Evolutionary conservation across 2,329 filamentous ascomycete species (phyloP), one percentile per base, ranked within the genome.

Genomic region (Aureobasidium leucospermi): DNA sequence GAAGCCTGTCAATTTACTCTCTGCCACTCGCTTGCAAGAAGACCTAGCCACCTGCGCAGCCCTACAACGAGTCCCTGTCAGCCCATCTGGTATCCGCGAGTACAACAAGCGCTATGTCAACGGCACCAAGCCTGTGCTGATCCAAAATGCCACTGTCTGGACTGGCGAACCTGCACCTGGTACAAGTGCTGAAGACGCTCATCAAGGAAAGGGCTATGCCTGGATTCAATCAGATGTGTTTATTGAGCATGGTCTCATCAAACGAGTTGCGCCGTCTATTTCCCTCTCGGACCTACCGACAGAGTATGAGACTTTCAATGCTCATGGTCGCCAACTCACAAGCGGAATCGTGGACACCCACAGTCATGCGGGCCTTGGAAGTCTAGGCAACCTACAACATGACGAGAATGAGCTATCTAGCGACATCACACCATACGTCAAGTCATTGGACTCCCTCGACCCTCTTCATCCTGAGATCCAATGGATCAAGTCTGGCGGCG

Each of bases 261-360:
- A 80, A 64, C 73, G 73, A 16, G 81, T 87, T 9, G 74, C 73
- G 34, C 58, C 70, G 3, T 69, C 72, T 32, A 82, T 85, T 48
- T 68, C 73, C 0, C 60, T 69, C 7, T 65, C 68, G 3, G 69
- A 71, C 0, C 66, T 86, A 29, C 73, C 81, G 1, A 66, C 76
- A 2, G 75, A 81, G 49, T 77, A 75, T 0, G 63, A 80, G 4
- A 66, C 85, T 8, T 85, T 78, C 68, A 76, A 88, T 58, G 85
- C 83, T 4, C 69, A 77, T 29, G 85, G 86, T 1, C 79, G 83
- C 3, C 82, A 79, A 60, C 73, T 89, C 19, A 89, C 86, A 0
- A 78, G 79, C 7, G 86, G 86, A 15, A 84, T 89, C 65, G 82
- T 89, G 49, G 86, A 89, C 67, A 88, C 88, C 83, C 86, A 89